Percentiles rank a stretch among this genome's conserved stretches.
Conservation (phyloP, 345 rosid genomes). For the Pistacia integerrima region DNA sequence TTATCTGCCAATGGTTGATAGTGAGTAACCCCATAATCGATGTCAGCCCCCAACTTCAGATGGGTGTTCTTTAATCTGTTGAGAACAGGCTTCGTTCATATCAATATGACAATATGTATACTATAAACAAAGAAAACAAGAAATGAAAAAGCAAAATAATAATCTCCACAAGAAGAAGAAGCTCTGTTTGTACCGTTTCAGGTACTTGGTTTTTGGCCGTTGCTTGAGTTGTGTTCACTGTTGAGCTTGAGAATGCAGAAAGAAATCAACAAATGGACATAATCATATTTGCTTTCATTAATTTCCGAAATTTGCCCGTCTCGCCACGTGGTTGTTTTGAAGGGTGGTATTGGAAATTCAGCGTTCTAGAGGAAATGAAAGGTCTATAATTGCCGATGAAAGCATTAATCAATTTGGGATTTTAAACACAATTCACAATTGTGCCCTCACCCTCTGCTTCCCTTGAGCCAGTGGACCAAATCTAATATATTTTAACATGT, state of each 20-base stretch:
- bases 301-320: neutral
- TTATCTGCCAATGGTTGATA: slow-evolving; percentile 4
- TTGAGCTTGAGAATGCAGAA: neutral
- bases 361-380: neutral
- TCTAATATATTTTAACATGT: too few relatives aligned
- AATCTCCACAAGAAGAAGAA: too few relatives aligned
- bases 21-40: slow-evolving; percentile 30
- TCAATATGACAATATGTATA: neutral
- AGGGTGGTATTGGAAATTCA: neutral
- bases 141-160: neutral
- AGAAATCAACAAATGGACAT: neutral
- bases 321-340: neutral
- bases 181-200: too few relatives aligned
- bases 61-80: slow-evolving; percentile 13
- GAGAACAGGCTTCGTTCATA: neutral
- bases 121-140: neutral
- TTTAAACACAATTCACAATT: too few relatives aligned
- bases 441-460: too few relatives aligned
- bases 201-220: too few relatives aligned
- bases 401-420: too few relatives aligned
- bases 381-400: neutral
- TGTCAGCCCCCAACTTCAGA: slow-evolving; percentile 13
- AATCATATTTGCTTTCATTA: neutral
- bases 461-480: too few relatives aligned
- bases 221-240: too few relatives aligned